A percentile compares a stretch with the other conserved stretches of the same genome.
phyloP scores from a whole-genome alignment of 345 rosid species.

The Eucalyptus cloeziana region DNA sequence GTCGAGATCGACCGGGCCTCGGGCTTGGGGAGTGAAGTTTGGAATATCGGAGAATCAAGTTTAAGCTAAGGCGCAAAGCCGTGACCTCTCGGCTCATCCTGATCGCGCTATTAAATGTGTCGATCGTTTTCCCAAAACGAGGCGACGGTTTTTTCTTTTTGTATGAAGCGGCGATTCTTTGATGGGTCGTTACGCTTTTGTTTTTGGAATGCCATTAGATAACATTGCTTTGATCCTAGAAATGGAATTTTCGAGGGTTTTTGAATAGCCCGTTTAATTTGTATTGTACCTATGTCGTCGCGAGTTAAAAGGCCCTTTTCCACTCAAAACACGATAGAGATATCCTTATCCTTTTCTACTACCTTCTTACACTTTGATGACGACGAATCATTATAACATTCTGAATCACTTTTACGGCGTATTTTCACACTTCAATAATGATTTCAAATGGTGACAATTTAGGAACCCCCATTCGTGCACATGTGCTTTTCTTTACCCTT shows the following conservation, averaged over 20 bases:
- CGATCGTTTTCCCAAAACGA: background rate
- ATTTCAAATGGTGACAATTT: background rate
- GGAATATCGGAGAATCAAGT: background rate
- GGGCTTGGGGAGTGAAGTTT: background rate
- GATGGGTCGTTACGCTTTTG: background rate
- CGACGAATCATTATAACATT: background rate
- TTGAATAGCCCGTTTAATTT: background rate
- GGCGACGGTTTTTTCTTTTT: background rate
- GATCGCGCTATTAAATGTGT: background rate
- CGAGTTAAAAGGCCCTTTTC: background rate
- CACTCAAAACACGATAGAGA: accelerated
- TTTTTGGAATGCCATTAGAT: background rate
- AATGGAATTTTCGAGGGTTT: background rate
- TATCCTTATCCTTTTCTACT: background rate
- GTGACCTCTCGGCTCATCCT: accelerated
- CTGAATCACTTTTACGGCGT: background rate
- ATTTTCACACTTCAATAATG: background rate
- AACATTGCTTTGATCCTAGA: background rate
- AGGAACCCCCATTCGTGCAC: background rate
- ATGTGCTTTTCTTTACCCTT: background rate
- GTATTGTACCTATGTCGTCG: background rate
- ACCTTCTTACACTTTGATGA: background rate
- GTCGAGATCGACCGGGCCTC: background rate
- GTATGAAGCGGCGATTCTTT: background rate
- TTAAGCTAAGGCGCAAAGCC: background rate